Percentiles rank a stretch among this genome's conserved stretches.
Evolutionary conservation across 176 grass and related monocot genomes (phyloP).

Genomic region (Rhynchospora pubera): DNA sequence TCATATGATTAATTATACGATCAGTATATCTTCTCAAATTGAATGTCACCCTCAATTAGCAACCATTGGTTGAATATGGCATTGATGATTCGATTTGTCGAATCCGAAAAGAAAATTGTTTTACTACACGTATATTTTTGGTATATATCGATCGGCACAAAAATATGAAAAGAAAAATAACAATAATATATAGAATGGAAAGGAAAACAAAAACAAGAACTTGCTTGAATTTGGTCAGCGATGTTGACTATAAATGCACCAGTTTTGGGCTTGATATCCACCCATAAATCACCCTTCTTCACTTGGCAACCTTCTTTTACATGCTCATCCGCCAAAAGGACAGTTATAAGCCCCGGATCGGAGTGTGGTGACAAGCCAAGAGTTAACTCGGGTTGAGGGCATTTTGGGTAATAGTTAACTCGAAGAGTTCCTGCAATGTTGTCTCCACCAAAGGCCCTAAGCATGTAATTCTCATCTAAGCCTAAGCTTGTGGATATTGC

Average conservation of each 20-base stretch:
- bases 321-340: slow-evolving; percentile 51
- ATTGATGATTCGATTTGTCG: background rate
- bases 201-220: background rate
- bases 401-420: slow-evolving; percentile 58
- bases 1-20: background rate
- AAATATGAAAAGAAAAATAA: background rate
- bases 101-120: background rate
- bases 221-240: slow-evolving; percentile 68
- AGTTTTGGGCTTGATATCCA: slow-evolving; percentile 37
- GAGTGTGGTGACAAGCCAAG: slow-evolving; percentile 67
- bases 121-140: background rate
- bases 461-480: slow-evolving; percentile 39
- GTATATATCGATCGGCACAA: background rate
- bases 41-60: background rate
- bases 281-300: slow-evolving; percentile 45
- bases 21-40: slow-evolving; percentile 9
- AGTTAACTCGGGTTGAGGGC: slow-evolving; percentile 62
- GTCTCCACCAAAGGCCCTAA: slow-evolving; percentile 33
- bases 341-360: slow-evolving; percentile 55
- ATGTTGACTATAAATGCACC: slow-evolving; percentile 53
- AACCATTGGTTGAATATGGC: background rate
- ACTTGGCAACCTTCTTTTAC: slow-evolving; percentile 57
- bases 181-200: background rate
- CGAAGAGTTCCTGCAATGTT: slow-evolving; percentile 35
- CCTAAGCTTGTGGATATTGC: slow-evolving; percentile 46